Percentiles rank a stretch among this genome's conserved stretches.
phyloP scores from a whole-genome alignment of 805 yeast species.

The Candida patagonica region DNA sequence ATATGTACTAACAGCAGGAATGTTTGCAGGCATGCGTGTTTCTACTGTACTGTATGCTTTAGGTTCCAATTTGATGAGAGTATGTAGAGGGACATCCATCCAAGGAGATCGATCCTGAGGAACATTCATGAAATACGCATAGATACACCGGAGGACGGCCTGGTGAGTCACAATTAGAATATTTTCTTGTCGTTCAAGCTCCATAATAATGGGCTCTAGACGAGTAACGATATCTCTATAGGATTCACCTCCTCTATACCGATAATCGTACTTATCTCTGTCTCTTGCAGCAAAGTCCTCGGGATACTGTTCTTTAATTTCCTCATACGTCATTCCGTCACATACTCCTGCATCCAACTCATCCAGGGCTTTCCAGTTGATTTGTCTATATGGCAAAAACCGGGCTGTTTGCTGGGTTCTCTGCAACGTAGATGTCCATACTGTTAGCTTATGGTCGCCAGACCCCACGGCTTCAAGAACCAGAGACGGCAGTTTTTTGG shows the following conservation, averaged over 20 bases:
- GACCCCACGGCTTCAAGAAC: constrained; percentile 49
- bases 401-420: constrained; percentile 92
- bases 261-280: constrained; percentile 88
- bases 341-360: constrained; percentile 97
- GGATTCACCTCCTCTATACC: constrained; percentile 96
- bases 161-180: constrained; percentile 95
- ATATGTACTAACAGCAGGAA: constrained; percentile 96
- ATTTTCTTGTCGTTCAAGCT: constrained; percentile 92
- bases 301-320: constrained; percentile 74
- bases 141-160: constrained; percentile 91
- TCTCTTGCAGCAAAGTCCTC: constrained; percentile 95
- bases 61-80: constrained; percentile 90
- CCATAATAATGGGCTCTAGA: constrained; percentile 97
- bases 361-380: constrained; percentile 94
- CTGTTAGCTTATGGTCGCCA: constrained; percentile 51
- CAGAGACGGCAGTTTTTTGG: constrained; percentile 68
- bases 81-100: constrained; percentile 98
- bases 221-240: constrained; percentile 92
- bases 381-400: constrained; percentile 66
- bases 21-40: constrained; percentile 84
- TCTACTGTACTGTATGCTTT: constrained; percentile 85
- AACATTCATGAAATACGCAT: constrained; percentile 97
- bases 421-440: constrained; percentile 89
- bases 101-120: constrained; percentile 97
- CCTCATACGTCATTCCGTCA: constrained; percentile 95